Evolutionary conservation across 768 basidiomycete genomes (phyloP).

Genomic region (Mycena latifolia): DNA sequence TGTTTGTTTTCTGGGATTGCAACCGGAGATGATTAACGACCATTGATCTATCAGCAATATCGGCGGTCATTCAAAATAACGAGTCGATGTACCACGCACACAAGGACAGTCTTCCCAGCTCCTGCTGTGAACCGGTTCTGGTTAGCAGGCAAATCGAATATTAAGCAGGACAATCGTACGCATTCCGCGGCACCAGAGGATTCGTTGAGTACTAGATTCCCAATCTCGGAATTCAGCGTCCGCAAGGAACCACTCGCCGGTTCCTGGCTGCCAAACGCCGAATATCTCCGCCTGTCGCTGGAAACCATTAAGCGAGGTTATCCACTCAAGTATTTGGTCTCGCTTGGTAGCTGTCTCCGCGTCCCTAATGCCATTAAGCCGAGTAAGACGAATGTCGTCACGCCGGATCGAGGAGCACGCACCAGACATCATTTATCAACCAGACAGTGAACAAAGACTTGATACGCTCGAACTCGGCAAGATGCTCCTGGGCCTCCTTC

Average conservation of each 20-base stretch:
- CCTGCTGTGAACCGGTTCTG: background rate
- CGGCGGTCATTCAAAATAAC: background rate
- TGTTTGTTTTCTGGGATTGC: background rate
- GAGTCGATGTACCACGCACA: background rate
- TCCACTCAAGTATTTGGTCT: background rate
- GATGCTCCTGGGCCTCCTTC: no score
- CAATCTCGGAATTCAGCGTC: background rate
- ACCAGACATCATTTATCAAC: no score
- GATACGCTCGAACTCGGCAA: no score
- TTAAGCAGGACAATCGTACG: background rate
- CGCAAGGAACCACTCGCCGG: background rate
- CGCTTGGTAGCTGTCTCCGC: no score
- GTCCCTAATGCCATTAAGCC: background rate
- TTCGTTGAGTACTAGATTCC: background rate
- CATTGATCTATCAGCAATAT: constrained; percentile 2
- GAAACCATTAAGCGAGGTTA: background rate
- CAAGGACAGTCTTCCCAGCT: background rate
- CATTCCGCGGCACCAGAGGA: background rate
- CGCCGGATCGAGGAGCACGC: no score
- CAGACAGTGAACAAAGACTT: no score
- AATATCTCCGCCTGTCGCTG: background rate
- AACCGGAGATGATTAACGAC: constrained; percentile 6
- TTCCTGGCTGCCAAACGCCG: background rate
- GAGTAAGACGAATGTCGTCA: no score
- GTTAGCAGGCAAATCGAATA: background rate